Conservation (phyloP, 345 rosid species). For the Salix viminalis region DNA sequence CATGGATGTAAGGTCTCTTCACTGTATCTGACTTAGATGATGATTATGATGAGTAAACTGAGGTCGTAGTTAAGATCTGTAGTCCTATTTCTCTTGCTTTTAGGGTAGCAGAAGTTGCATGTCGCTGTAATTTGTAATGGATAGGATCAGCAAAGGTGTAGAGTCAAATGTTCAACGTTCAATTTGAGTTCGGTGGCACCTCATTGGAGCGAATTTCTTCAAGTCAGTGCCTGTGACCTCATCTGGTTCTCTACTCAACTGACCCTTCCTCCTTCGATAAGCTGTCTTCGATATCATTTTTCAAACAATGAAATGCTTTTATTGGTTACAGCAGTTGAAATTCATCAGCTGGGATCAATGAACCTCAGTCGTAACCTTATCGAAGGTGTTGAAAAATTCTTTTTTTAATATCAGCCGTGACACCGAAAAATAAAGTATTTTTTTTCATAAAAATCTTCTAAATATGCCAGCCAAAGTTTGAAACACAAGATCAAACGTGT, state of each 20-base stretch:
- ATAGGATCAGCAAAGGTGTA: not conserved
- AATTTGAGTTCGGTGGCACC: not conserved
- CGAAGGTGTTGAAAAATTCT: not conserved
- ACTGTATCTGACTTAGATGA: slow-evolving; percentile 41
- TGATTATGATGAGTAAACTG: slow-evolving; percentile 15
- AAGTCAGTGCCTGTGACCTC: not conserved
- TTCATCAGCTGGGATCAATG: not conserved
- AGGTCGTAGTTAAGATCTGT: not conserved
- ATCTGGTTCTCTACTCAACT: not conserved
- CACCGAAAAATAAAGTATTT: not conserved
- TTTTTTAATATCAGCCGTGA: not conserved
- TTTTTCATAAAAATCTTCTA: not conserved
- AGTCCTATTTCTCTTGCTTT: not conserved
- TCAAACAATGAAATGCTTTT: not conserved
- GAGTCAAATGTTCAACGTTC: not conserved
- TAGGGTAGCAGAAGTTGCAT: not conserved
- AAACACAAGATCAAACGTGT: not conserved
- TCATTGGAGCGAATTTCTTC: not conserved
- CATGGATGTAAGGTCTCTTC: slow-evolving; percentile 55
- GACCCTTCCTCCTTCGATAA: not conserved
- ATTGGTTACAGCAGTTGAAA: not conserved
- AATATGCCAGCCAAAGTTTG: not conserved
- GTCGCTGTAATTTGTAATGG: not conserved
- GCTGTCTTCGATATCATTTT: not conserved
- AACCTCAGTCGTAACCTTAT: not conserved